A percentile compares a stretch with the other conserved stretches of the same genome.
Conservation (phyloP, 164 flowering plant species). For the Nymphaea thermarum region DNA sequence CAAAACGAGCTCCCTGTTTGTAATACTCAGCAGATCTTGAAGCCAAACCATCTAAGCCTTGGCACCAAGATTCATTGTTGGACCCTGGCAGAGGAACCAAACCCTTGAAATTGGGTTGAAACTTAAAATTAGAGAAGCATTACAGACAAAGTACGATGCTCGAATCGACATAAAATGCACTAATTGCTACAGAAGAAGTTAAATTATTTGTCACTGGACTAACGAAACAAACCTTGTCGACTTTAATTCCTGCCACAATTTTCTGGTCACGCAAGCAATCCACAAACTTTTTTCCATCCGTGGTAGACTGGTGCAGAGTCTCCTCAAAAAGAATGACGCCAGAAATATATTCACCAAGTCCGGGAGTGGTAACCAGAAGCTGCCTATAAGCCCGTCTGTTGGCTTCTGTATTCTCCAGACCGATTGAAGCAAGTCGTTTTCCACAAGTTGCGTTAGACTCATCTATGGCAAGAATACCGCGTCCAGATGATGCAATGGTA, state of each 20-base stretch:
- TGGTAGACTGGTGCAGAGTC: constrained; percentile 6
- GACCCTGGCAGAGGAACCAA: constrained; percentile 10
- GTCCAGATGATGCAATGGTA: constrained; percentile 10
- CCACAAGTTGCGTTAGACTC: constrained; percentile 15
- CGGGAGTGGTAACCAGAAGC: constrained; percentile 6
- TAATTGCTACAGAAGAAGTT: too few species aligned
- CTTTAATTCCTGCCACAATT: constrained; percentile 14
- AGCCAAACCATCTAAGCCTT: constrained; percentile 13
- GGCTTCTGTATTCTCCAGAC: constrained; percentile 11
- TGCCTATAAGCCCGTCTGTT: constrained; percentile 11
- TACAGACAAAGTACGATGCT: too few species aligned
- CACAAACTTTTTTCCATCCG: constrained; percentile 14
- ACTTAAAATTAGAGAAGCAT: too few species aligned
- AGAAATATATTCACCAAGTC: constrained; percentile 10
- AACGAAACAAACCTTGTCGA: constrained; percentile 8
- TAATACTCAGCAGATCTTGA: constrained; percentile 12
- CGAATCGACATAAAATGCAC: too few species aligned
- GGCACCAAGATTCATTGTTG: constrained; percentile 17
- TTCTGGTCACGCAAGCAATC: constrained; percentile 8
- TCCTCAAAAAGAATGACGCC: constrained; percentile 8
- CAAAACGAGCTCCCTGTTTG: constrained; percentile 14
- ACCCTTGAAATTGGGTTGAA: constrained; percentile 2
- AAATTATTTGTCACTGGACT: neutral
- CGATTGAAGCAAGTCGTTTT: constrained; percentile 9
- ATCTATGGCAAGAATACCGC: constrained; percentile 13